Evolutionary conservation across 169 alveolate species (phyloP).

Genomic region (Plasmodium malariae): DNA sequence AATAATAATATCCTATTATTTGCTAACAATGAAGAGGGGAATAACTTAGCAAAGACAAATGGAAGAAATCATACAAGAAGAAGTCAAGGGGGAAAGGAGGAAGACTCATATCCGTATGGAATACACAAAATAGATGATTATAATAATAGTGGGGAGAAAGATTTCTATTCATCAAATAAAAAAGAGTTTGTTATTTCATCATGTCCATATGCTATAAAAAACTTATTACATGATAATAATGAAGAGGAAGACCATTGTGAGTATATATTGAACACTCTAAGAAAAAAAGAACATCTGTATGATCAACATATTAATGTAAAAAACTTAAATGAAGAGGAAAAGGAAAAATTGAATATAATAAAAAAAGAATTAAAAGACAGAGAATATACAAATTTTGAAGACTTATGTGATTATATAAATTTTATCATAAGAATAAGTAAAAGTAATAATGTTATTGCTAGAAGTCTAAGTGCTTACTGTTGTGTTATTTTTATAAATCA

Average conservation of each 20-base stretch:
- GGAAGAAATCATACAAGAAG: too few relatives aligned
- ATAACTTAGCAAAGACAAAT: neutral
- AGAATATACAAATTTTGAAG: slow-evolving; percentile 71
- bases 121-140: too few relatives aligned
- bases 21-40: neutral
- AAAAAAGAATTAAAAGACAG: slow-evolving; percentile 58
- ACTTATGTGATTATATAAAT: slow-evolving; percentile 71
- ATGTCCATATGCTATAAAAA: slow-evolving; percentile 48
- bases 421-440: slow-evolving; percentile 63
- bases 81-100: too few relatives aligned
- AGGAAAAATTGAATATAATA: slow-evolving; percentile 39
- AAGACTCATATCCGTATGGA: too few relatives aligned
- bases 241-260: slow-evolving; percentile 33
- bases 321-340: slow-evolving; percentile 56
- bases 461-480: slow-evolving; percentile 60
- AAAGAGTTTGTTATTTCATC: neutral
- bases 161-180: neutral
- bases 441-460: slow-evolving; percentile 63
- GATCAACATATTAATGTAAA: slow-evolving; percentile 47
- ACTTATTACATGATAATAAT: slow-evolving; percentile 12
- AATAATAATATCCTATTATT: neutral
- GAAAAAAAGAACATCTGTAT: slow-evolving; percentile 39
- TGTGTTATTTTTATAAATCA: slow-evolving; percentile 70
- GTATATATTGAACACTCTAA: slow-evolving; percentile 16
- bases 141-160: neutral